Base-by-base conservation (phyloP, 2,329 filamentous ascomycete species). In the Dendrostoma leiphaemia region DNA sequence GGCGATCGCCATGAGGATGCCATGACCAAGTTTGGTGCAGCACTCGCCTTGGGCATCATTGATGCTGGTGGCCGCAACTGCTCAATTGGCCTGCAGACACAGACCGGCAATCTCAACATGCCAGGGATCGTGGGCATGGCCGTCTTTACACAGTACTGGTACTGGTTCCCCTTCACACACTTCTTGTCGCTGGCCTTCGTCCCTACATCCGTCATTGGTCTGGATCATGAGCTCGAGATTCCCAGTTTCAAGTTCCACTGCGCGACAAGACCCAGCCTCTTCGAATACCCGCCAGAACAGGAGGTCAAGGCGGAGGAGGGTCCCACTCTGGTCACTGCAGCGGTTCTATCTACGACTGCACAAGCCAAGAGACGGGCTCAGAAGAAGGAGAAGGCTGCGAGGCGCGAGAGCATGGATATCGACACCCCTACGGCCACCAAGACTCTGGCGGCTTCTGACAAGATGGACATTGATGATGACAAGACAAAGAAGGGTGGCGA, bases 91-190 rank as follows among this genome's bases (percentile, higher is more conserved):
- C 81, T 99, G 35, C 94, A 99, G 72, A 99, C 94, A 1, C 94
- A 96, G 74, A 97, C 93, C 0, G 95, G 95, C 60, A 99, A 97
- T 69, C 84, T 99, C 62, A 97, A 99, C 79, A 97, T 99, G 92
- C 86, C 92, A 17, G 95, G 91, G 58, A 96, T 99, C 62, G 92
- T 99, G 17, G 95, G 94, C 62, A 96, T 96, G 86, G 93, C 91
- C 26, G 89, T 99, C 51, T 99, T 99, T 74, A 96, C 92, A 8
- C 94, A 99, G 71, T 99, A 99, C 78, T 99, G 94, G 94, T 99
- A 99, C 78, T 99, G 94, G 94, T 99, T 99, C 83, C 94, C 94
- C 57, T 88, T 97, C 65, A 96, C 94, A 28, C 94, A 99, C 74
- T 99, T 99, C 84, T 72, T 99, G 54, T 95, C 93, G 1, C 80